Conservation (phyloP, 495 filamentous ascomycete species). For the Neurospora sp. region DNA sequence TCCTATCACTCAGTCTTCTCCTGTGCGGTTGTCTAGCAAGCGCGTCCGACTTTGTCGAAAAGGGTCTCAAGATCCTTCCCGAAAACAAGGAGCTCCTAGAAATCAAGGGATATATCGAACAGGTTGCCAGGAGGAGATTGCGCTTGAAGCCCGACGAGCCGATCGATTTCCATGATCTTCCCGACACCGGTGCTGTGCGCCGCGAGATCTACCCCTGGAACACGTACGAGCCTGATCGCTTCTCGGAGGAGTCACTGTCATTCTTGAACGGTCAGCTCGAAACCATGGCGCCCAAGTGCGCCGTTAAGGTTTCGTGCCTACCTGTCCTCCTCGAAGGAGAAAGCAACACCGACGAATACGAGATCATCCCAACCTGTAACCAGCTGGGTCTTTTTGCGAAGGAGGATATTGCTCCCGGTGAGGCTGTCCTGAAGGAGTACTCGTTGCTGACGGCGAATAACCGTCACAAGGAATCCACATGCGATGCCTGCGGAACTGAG, state of each 20-base stretch:
- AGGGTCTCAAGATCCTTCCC: conserved; percentile 35
- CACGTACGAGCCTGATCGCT: conserved; percentile 73
- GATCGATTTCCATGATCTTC: conserved; percentile 43
- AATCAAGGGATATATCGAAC: conserved; percentile 36
- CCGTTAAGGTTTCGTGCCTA: conserved; percentile 60
- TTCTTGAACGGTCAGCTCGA: conserved; percentile 57
- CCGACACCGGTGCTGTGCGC: conserved; percentile 66
- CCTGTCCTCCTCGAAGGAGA: conserved; percentile 51
- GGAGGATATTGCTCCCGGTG: conserved; percentile 63
- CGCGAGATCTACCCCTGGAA: conserved; percentile 96
- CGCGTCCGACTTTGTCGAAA: conserved; percentile 53
- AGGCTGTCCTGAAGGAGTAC: conserved; percentile 68
- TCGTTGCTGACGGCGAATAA: conserved; percentile 77
- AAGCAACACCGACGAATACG: conserved; percentile 30
- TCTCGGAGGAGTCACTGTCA: conserved; percentile 53
- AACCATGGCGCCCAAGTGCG: conserved; percentile 56
- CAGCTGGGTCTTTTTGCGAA: conserved; percentile 87
- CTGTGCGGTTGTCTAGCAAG: conserved; percentile 61
- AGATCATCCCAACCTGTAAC: conserved; percentile 44
- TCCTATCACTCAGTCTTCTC: conserved; percentile 49
- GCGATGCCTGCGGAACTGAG: conserved; percentile 75
- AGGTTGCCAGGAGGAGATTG: conserved; percentile 34
- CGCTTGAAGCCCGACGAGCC: conserved; percentile 26
- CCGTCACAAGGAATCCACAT: conserved; percentile 66
- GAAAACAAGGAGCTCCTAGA: conserved; percentile 37